These are phyloP conservation scores for Ustilago loliicola DNA, from an alignment of 1,284 basidiomycete species.

Conservation along the genomic window DNA sequence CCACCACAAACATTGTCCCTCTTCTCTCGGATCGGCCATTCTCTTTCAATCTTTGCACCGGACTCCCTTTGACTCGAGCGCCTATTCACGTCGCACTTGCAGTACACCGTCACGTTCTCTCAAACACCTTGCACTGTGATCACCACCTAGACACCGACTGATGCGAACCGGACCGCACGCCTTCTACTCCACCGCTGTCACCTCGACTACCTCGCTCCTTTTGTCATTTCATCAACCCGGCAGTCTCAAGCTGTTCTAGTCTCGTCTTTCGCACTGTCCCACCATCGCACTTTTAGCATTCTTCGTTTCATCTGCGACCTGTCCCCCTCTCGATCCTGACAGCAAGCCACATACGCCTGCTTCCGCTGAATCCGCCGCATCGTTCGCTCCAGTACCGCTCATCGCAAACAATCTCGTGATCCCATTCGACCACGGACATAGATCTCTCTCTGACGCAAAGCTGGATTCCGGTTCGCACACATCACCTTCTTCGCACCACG, in stretches of 20 bases:
- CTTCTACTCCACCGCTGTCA: background rate
- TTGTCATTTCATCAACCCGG: background rate
- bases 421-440: background rate
- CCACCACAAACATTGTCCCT: background rate
- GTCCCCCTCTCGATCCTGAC: background rate
- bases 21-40: background rate
- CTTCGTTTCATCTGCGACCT: background rate
- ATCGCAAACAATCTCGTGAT: conserved; percentile 5
- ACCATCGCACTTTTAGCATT: background rate
- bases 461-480: background rate
- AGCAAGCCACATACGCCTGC: background rate
- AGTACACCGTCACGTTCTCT: background rate
- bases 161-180: conserved; percentile 14
- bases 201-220: conserved; percentile 12
- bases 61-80: too few relatives aligned
- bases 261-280: conserved; percentile 23
- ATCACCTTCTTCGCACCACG: background rate
- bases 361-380: conserved; percentile 15
- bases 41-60: background rate
- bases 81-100: too few relatives aligned
- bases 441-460: background rate
- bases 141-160: conserved; percentile 1
- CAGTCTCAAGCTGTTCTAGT: conserved; percentile 5
- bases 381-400: background rate
- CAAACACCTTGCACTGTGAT: background rate